Base-by-base conservation (phyloP, 73 alveolate species). In the Urostyla sp. region DNA sequence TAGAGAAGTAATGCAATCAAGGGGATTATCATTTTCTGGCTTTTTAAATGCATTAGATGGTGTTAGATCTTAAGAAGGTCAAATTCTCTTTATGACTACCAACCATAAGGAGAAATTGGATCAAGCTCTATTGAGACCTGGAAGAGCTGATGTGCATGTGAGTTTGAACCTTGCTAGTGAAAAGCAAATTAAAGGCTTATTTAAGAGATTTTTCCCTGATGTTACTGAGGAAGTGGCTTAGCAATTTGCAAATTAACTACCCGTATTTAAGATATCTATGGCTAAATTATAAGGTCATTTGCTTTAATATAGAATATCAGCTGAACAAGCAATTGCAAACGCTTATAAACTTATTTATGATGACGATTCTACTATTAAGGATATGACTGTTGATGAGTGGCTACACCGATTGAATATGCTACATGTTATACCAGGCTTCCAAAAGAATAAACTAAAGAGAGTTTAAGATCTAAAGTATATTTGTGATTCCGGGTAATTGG, bases 21-120 rank as follows among this genome's bases (percentile, higher is more conserved):
- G 18, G 45, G 54, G 51, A 35, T 72, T 79, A 36, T 78, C 80
- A 30, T 87, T 87, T 74, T 78, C 90, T 20, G 94, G 94, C 26
- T 48, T 87, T 63, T 73, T 87, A 49, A 87, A 87, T 24, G 94
- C 94, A 1, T 61, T 87, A 52, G 94, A 87, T 23, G 94, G 94
- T 24, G 94, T 87, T 45, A 67, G 85, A 49, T 73, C 85, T 16
- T 60, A 73, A 73, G 85, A 73, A 34, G 85, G 85, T 20, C 31
- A 66, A 53, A 55, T 86, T 32, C 76, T 80, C 43, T 85, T 87
- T 61, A 87, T 87, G 93, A 85, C 93, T 4, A 78, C 85, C 63
- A 85, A 85, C 85, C 93, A 85, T 35, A 84, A 76, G 6, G 93
- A 85, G 72, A 75, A 59, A 34, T 59, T 85, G 49, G 93, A 85